Evolutionary conservation across 805 yeast genomes (phyloP), one percentile per base, ranked within the genome.

Genomic region (Wickerhamomyces pijperi): DNA sequence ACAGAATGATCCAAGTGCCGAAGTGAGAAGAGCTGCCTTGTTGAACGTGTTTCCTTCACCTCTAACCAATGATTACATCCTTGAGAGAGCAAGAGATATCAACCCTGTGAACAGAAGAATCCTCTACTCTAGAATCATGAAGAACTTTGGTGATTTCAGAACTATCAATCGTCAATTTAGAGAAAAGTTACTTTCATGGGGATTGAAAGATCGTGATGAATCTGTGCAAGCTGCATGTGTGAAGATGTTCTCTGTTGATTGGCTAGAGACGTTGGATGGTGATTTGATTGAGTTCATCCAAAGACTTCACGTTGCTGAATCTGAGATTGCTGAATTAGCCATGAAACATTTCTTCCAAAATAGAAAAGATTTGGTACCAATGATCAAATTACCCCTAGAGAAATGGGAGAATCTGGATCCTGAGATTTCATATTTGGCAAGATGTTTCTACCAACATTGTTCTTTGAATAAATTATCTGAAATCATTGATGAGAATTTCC

Each of bases 21-120:
- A 92, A 45, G 95, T 88, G 1, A 70, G 97, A 47, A 68, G 95
- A 43, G 87, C 94, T 0, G 90, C 90, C 0, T 60, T 87, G 50
- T 61, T 81, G 34, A 83, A 86, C 53, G 56, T 90, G 25, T 75
- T 70, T 19, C 79, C 77, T 47, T 70, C 70, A 33, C 49, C 59
- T 3, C 46, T 50, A 2, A 79, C 87, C 0, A 61, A 74, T 16
- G 75, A 80, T 1, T 68, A 65, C 40, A 61, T 86, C 2, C 61
- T 87, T 28, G 92, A 81, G 52, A 70, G 97, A 42, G 94, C 95
- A 1, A 70, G 94, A 41, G 98, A 90, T 58, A 66, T 65, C 3
- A 83, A 82, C 53, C 59, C 79, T 1, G 64, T 74, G 16, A 87
- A 82, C 51, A 68, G 98, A 59, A 68, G 86, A 47, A 55, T 79